Evolutionary conservation across 176 grass and related monocot genomes (phyloP), one percentile per base, ranked within the genome.

Genomic region (Hyparrhenia diplandra): DNA sequence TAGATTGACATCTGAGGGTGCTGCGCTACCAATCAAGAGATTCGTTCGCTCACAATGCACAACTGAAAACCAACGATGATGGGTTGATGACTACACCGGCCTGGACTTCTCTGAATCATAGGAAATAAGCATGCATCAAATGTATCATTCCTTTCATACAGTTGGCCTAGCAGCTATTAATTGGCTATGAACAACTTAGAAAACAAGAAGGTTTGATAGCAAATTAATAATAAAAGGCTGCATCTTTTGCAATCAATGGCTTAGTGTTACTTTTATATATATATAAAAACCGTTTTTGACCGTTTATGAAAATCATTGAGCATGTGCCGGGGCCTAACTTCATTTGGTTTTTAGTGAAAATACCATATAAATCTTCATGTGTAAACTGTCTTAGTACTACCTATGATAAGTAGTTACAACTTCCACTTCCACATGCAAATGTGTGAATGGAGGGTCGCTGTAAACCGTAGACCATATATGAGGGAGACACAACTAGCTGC

Each of bases 331-430:
- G 52, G 7, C 4, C 39, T n/a, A 32, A 40, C 7, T 10, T 69
- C 23, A 69, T 37, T 57, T 5, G 47, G 13, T n/a, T 24, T 69
- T 54, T 28, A 30, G 9, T 10, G 20, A n/a, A 55, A 55, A 55
- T 55, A 55, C 52, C 20, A 55, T n/a, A n/a, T 55, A 21, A 73
- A 10, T 1, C 41, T 29, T n/a, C 25, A 18, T 71, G 24, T 41
- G 13, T 21, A 20, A 35, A 41, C 11, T 25, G 21, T 75, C 14
- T 24, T 12, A 58, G n/a, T 24, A 14, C 6, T 29, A 28, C 13
- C 46, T 11, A 39, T 17, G 14, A 6, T n/a, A 55, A 57, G 75
- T 78, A 32, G 76, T 51, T 79, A 67, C 43, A 79, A 67, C 76
- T 49, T 35, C n/a, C n/a, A n/a, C n/a, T n/a, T n/a, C 31, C 64